Conservation (phyloP, 2,329 filamentous ascomycete species). For the Curvularia verruculosa region DNA sequence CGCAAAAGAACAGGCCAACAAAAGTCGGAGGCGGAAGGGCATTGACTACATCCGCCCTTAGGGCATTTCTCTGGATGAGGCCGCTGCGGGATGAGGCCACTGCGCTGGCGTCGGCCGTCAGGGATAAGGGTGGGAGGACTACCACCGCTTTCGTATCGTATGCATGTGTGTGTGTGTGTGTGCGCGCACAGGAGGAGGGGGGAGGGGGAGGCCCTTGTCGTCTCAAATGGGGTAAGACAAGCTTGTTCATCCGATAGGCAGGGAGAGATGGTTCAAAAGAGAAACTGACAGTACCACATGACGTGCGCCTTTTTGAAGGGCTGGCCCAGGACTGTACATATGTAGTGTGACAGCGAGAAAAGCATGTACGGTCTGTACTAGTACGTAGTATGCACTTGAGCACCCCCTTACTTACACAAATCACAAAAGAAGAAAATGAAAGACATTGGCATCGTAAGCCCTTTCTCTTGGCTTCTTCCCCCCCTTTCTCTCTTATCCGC, state of each 20-base stretch:
- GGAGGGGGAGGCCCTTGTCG: background rate
- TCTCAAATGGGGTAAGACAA: conserved; percentile 1
- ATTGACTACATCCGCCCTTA: background rate
- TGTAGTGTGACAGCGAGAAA: conserved; percentile 7
- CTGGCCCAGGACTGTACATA: background rate
- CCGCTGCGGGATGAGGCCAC: background rate
- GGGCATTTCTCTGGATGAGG: background rate
- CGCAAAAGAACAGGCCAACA: background rate
- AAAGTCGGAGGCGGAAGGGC: background rate
- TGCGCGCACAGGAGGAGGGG: background rate
- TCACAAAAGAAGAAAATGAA: background rate
- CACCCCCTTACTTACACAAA: background rate
- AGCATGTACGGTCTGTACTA: no score
- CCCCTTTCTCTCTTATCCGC: background rate
- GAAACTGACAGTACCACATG: conserved; percentile 9
- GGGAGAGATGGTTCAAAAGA: background rate
- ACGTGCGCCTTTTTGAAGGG: conserved; percentile 1
- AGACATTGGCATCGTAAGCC: background rate
- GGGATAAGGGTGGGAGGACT: background rate
- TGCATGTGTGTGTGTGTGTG: no score
- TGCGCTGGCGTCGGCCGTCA: background rate
- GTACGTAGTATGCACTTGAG: background rate
- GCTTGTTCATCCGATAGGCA: background rate
- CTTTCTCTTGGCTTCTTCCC: background rate
- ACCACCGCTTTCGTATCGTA: conserved; percentile 1